A percentile compares a stretch with the other conserved stretches of the same genome.
phyloP scores from a whole-genome alignment of 306 rosid genomes.

The Purshia tridentata region DNA sequence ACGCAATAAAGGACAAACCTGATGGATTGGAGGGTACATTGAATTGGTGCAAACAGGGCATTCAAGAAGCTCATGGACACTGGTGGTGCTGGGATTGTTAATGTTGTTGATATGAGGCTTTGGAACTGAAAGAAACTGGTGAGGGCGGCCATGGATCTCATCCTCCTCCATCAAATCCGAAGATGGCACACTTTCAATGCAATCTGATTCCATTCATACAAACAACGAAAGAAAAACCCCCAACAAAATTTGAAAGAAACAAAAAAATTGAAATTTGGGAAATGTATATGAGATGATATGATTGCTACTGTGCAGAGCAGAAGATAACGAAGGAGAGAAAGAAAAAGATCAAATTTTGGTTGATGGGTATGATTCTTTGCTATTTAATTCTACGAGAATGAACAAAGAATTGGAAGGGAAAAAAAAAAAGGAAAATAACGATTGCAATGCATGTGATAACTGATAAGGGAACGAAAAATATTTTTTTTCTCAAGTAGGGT shows the following conservation, averaged over 20 bases:
- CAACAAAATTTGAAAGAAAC: not conserved
- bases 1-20: slow-evolving; percentile 42
- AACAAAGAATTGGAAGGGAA: slow-evolving; percentile 6
- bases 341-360: slow-evolving; percentile 9
- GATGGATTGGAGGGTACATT: slow-evolving; percentile 81
- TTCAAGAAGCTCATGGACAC: slow-evolving; percentile 76
- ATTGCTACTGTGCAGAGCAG: not conserved
- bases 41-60: slow-evolving; percentile 79
- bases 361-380: slow-evolving; percentile 8
- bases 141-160: slow-evolving; percentile 42
- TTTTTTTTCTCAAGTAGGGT: slow-evolving; percentile 22
- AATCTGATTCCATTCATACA: slow-evolving; percentile 48
- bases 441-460: not conserved
- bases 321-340: slow-evolving; percentile 4
- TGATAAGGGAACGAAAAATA: slow-evolving; percentile 6
- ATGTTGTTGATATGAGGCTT: slow-evolving; percentile 43
- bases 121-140: slow-evolving; percentile 48
- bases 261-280: not conserved
- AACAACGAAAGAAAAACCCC: not conserved
- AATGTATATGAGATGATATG: not conserved
- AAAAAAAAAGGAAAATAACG: slow-evolving; percentile 14
- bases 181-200: slow-evolving; percentile 41
- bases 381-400: slow-evolving; percentile 5
- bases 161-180: slow-evolving; percentile 56
- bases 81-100: slow-evolving; percentile 44